A percentile compares a stretch with the other conserved stretches of the same genome.
Evolutionary conservation across 2,329 filamentous ascomycete species (phyloP).

Genomic region (Botrytis paeoniae): DNA sequence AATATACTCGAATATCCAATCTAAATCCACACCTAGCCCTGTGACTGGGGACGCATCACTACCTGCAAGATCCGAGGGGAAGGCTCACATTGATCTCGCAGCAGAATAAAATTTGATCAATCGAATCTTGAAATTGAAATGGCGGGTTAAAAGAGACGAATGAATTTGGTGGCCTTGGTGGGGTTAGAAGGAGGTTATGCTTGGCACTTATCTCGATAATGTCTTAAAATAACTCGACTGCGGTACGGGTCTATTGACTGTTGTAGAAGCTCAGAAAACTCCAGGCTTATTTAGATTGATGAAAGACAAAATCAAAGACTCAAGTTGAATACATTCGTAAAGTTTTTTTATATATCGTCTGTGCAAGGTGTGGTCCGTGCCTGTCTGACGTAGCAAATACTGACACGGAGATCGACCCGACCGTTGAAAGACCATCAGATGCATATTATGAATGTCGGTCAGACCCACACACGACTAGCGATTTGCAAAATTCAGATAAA

Average conservation of each 20-base stretch:
- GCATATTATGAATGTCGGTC: neutral
- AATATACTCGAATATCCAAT: conserved; percentile 35
- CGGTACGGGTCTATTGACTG: neutral
- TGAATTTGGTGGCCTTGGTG: neutral
- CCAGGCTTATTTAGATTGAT: neutral
- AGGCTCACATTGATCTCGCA: conserved; percentile 31
- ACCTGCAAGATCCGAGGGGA: conserved; percentile 7
- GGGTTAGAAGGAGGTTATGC: neutral
- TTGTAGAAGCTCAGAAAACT: neutral
- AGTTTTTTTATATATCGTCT: neutral
- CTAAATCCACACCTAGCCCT: conserved; percentile 2
- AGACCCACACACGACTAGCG: neutral
- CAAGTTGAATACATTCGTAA: neutral
- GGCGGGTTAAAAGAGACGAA: neutral
- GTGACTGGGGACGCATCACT: conserved; percentile 4
- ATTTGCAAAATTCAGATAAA: neutral
- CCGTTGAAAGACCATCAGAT: neutral
- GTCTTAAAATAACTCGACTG: neutral
- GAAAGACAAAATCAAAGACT: neutral
- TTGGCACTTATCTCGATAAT: neutral
- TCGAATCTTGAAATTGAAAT: neutral
- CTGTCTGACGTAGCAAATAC: neutral
- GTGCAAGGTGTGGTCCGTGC: neutral
- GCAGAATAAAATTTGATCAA: conserved; percentile 20
- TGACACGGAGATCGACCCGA: neutral